A percentile compares a stretch with the other conserved stretches of the same genome.
These are phyloP conservation scores for Meripilus lineatus DNA, from an alignment of 1,284 basidiomycete genomes.

Conservation along the genomic window DNA sequence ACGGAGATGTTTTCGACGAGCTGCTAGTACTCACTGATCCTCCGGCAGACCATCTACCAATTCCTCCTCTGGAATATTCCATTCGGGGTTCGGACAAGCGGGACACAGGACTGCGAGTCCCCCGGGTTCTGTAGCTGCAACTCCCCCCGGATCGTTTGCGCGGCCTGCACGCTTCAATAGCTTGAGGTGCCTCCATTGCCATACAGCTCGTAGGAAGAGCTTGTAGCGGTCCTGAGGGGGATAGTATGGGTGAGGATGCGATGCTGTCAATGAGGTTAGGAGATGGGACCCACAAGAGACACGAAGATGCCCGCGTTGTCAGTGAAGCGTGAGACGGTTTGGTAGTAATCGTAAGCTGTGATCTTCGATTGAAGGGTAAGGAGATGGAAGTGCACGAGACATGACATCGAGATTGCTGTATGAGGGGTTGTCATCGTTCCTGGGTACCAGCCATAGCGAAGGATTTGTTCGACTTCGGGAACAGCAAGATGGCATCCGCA, in stretches of 20 bases:
- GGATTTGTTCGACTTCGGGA: constrained; percentile 2
- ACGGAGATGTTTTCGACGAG: neutral
- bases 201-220: constrained; percentile 2
- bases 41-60: constrained; percentile 12
- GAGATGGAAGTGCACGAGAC: constrained; percentile 8
- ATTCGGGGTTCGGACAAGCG: constrained; percentile 26
- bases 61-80: constrained; percentile 22
- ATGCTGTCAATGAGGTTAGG: no score
- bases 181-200: constrained; percentile 16
- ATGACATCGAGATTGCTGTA: constrained; percentile 6
- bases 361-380: constrained; percentile 10
- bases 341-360: constrained; percentile 12
- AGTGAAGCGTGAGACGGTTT: constrained; percentile 3
- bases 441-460: no score
- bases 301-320: constrained; percentile 1
- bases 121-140: constrained; percentile 18
- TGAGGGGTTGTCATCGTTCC: constrained; percentile 3
- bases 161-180: constrained; percentile 21
- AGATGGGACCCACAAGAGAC: constrained; percentile 5
- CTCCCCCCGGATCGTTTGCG: constrained; percentile 18
- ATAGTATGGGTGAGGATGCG: neutral
- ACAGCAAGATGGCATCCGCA: constrained; percentile 3
- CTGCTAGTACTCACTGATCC: constrained; percentile 12
- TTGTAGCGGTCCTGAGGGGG: constrained; percentile 2
- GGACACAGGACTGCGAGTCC: constrained; percentile 24